Base-by-base conservation (phyloP, 495 filamentous ascomycete species). In the Penicillium taxi region DNA sequence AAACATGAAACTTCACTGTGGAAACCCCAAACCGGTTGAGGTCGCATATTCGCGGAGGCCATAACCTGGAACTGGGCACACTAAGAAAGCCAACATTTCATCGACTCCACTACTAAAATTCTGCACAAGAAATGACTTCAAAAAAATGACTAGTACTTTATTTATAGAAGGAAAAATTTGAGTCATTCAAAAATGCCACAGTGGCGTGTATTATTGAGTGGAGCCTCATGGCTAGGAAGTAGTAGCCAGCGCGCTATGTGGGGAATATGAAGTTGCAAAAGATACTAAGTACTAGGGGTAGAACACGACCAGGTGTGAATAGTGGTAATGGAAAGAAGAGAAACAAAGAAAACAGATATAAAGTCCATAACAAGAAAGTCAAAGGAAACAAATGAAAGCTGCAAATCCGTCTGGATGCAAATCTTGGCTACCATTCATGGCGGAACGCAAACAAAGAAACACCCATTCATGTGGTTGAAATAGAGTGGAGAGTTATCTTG, bases 201-300 rank as follows among this genome's bases (percentile, higher is more conserved):
- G 21, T 4, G 33, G 33, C 44, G 6, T 40, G 37, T 21, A 31
- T 44, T 54, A 51, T 51, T 50, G 50, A 35, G 18, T 25, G 41
- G n/a, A n/a, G n/a, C n/a, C 41, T 28, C 32, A 39, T 14, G 36
- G 29, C 51, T 57, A 57, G 48, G 13, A 57, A 55, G 47, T 54
- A 57, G 51, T 57, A 55, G 45, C 35, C 21, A 28, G 35, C 37
- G 39, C 45, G 41, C 45, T 31, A 48, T 35, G 9, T 35, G 52
- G 50, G 48, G 52, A 49, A 54, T 54, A 39, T 51, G 51, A 31
- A 22, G 29, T 6, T 29, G 29, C n/a, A n/a, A n/a, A n/a, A n/a
- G n/a, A n/a, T n/a, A n/a, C n/a, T n/a, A n/a, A n/a, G n/a, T n/a
- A 41, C n/a, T n/a, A n/a, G n/a, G n/a, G n/a, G n/a, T n/a, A n/a